Base-by-base conservation (phyloP, 176 grass and related monocot species). In the Triticum urartu region DNA sequence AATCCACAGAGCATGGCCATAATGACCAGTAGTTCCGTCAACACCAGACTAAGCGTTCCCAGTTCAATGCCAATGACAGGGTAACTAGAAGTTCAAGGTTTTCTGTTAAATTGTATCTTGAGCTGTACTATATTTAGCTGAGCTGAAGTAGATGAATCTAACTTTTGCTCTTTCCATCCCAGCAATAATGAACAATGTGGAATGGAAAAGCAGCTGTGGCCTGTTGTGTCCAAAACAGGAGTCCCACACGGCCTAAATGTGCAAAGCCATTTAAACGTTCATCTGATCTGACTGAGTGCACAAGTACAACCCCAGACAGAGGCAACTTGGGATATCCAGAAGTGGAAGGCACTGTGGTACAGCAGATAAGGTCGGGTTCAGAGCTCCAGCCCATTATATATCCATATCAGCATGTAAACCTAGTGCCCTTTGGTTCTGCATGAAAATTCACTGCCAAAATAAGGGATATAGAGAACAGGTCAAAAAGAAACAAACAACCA, bases 41-140 rank as follows among this genome's bases (percentile, higher is more conserved):
- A 36, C 18, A 82, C 10, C 40, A 9, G 22, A 50, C 42, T 25
- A 50, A 28, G 42, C 42, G 4, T 67, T 21, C 65, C 30, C 81
- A 79, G 15, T 65, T 89, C 13, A 72, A 69, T 72, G 64, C 39
- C 81, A 59, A 64, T 6, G 20, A 28, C 30, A 64, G 64, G n/a
- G 84, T 79, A 78, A 86, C 6, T 25, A 89, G 2, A 72, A 70
- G 14, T 62, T 2, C 28, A 68, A 7, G n/a, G n/a, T 14, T 21
- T 59, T 60, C 10, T 61, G 21, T 13, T 24, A 14, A 62, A 11
- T 83, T 83, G 21, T 83, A 47, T n/a, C 4, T 50, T 43, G 11
- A 35, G n/a, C n/a, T n/a, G n/a, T n/a, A n/a, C n/a, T n/a, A n/a
- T n/a, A n/a, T n/a, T n/a, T n/a, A n/a, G n/a, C n/a, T 43, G 11